Conservation (phyloP, 1,284 basidiomycete genomes). For the Hypsizygus ulmarius region DNA sequence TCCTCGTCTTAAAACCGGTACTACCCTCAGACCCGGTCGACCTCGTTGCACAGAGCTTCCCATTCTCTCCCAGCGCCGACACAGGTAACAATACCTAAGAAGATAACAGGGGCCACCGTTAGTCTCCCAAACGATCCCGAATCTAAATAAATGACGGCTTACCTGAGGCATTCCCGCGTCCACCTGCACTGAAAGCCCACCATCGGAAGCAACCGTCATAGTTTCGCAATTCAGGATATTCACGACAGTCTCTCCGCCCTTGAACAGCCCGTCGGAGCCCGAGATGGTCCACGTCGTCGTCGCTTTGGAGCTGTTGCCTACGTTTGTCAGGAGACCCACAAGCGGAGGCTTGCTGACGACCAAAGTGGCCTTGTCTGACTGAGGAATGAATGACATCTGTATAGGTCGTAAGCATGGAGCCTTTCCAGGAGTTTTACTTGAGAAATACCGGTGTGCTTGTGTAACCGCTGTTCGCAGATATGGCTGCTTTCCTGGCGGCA, state of each 20-base stretch:
- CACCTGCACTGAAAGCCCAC: conserved; percentile 19
- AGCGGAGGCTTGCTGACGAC: conserved; percentile 65
- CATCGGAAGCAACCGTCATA: conserved; percentile 18
- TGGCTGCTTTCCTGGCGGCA: conserved; percentile 57
- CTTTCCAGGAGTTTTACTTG: background rate
- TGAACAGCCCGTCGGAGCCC: conserved; percentile 39
- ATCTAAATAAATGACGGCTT: background rate
- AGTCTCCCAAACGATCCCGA: background rate
- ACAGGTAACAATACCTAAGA: conserved; percentile 18
- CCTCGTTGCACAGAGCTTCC: conserved; percentile 11
- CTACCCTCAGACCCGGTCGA: background rate
- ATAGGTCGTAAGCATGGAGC: background rate
- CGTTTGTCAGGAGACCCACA: conserved; percentile 65
- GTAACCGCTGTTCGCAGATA: conserved; percentile 44
- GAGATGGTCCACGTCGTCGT: conserved; percentile 46
- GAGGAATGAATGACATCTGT: conserved; percentile 47
- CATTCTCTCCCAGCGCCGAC: conserved; percentile 12
- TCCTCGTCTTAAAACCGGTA: background rate
- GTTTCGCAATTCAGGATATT: conserved; percentile 58
- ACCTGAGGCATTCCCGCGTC: conserved; percentile 28
- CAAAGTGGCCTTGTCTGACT: conserved; percentile 44
- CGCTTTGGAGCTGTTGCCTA: conserved; percentile 40
- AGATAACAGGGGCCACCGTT: background rate
- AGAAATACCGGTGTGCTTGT: conserved; percentile 47
- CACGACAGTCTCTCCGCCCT: conserved; percentile 49